phyloP scores from a whole-genome alignment of 2,329 filamentous ascomycete species.

The Calonectria henricotiae region DNA sequence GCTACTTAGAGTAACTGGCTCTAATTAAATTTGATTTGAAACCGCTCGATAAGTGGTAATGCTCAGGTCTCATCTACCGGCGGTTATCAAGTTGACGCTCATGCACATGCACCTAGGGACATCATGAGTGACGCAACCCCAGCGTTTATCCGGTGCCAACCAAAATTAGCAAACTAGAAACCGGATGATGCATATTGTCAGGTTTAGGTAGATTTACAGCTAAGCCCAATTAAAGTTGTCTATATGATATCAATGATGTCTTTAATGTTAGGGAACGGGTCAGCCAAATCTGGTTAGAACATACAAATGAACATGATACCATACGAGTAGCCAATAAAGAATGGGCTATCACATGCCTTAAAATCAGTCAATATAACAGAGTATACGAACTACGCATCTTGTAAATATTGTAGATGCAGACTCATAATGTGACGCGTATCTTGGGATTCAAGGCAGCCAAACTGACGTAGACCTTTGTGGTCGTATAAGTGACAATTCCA shows the following conservation, averaged over 20 bases:
- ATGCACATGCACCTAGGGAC: too few species aligned
- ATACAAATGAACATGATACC: too few species aligned
- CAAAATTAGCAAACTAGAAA: too few species aligned
- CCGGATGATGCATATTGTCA: background rate
- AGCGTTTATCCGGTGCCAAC: too few species aligned
- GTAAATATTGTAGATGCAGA: background rate
- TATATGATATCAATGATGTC: too few species aligned
- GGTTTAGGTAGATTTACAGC: background rate
- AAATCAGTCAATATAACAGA: background rate
- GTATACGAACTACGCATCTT: background rate
- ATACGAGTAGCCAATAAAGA: background rate
- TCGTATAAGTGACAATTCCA: conserved; percentile 1
- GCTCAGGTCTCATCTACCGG: background rate
- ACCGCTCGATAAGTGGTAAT: background rate
- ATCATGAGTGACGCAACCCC: too few species aligned
- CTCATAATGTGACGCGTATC: conserved; percentile 17
- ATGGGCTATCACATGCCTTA: conserved; percentile 9
- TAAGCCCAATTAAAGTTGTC: background rate
- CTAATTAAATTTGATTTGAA: too few species aligned
- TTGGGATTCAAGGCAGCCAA: conserved; percentile 1
- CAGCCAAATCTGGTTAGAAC: background rate
- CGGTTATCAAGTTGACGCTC: background rate
- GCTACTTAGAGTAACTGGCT: background rate
- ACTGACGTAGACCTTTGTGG: background rate
- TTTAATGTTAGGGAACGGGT: background rate